These are phyloP conservation scores for Ascomycota sp. DNA, from an alignment of 2,329 filamentous ascomycete genomes.

Conservation along the genomic window DNA sequence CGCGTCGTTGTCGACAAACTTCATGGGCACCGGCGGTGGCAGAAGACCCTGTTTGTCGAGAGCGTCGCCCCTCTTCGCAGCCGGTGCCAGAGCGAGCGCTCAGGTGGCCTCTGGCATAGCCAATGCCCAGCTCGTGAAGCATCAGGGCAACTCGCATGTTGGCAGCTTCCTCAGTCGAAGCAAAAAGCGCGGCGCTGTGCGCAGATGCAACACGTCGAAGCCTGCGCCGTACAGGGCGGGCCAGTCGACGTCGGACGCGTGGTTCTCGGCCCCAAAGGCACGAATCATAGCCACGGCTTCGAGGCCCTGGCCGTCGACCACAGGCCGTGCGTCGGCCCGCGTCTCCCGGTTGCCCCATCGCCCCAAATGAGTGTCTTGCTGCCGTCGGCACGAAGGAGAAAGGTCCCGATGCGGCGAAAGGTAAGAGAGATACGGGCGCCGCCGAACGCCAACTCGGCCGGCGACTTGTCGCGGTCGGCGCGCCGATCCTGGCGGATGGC, in stretches of 20 bases:
- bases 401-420: constrained; percentile 78
- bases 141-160: constrained; percentile 30
- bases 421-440: constrained; percentile 80
- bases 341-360: constrained; percentile 63
- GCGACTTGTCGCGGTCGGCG: constrained; percentile 40
- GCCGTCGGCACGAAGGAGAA: constrained; percentile 45
- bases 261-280: constrained; percentile 76
- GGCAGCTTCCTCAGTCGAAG: constrained; percentile 22
- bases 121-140: constrained; percentile 25
- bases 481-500: constrained; percentile 81
- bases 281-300: constrained; percentile 50
- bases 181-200: constrained; percentile 28
- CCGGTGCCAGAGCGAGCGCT: no score
- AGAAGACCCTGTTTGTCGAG: not conserved
- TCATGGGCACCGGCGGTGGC: constrained; percentile 15
- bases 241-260: constrained; percentile 54
- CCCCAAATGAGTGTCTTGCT: constrained; percentile 64
- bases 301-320: constrained; percentile 48
- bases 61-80: not conserved
- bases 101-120: constrained; percentile 24
- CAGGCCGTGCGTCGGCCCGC: constrained; percentile 32
- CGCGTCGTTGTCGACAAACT: constrained; percentile 34
- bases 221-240: constrained; percentile 52
- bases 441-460: constrained; percentile 48
- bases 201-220: constrained; percentile 64